Base-by-base conservation (phyloP, 345 rosid genomes). In the Iberis pinnata region DNA sequence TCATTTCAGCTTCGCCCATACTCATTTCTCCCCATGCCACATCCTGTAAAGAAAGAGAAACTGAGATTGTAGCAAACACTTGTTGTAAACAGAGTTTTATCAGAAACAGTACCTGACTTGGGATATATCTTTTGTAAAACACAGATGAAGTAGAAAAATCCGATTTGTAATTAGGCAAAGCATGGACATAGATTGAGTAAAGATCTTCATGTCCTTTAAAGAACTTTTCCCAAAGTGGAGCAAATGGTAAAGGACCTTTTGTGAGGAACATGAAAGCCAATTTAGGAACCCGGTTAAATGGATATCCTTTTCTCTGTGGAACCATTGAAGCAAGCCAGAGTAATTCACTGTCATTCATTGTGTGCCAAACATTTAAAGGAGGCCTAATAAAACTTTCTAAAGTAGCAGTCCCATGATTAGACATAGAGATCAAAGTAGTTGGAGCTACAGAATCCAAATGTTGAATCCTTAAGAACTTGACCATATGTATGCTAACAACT, bases 21-120 rank as follows among this genome's bases (percentile, higher is more conserved):
- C 95, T 92, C 95, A 81, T 85, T 73, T 43, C 75, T 68, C 98
- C 98, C 98, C 98, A 88, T 52, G 73, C 78, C 44, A 78, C 96
- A 42, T 64, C 70, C 96, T 84, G 6, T 22, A 76, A 59, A 40
- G 10, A 14, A 14, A 47, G 49, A 37, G 5, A 52, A 33, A 43
- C 26, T 7, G 9, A 44, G 6, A 43, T 18, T 18, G 20, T 64
- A 37, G 17, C 50, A 45, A 38, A 29, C n/a, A 59, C 31, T 33
- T 37, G 11, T 8, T 14, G 24, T 4, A 44, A 0, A 6, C 0
- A 4, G 7, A 4, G 7, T 24, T 25, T 17, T 8, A 0, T 12
- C 43, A 38, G 18, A 44, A 36, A 35, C 47, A 66, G 26, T 79
- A 92, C 98, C 97, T 88, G 84, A 75, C 97, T 85, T 3, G 97